Evolutionary conservation across 2,329 filamentous ascomycete species (phyloP).

Genomic region (Seiridium cupressi): DNA sequence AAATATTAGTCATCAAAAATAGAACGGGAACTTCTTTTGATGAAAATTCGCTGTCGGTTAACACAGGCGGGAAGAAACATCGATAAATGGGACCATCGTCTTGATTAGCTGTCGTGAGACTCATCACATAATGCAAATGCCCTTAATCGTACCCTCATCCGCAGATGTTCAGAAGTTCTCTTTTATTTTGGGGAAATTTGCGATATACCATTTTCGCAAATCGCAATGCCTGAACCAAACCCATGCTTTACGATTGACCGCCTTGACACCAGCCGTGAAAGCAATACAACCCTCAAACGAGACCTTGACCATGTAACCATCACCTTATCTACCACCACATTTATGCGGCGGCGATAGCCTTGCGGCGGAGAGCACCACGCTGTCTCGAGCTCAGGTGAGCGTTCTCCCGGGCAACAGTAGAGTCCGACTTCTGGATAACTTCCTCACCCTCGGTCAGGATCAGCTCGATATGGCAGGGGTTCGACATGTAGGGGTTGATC

Average conservation of each 20-base stretch:
- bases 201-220: conserved; percentile 15
- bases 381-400: conserved; percentile 82
- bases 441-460: conserved; percentile 98
- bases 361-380: conserved; percentile 69
- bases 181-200: conserved; percentile 9
- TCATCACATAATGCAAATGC: conserved; percentile 6
- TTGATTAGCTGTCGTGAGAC: conserved; percentile 5
- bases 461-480: conserved; percentile 99
- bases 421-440: conserved; percentile 85
- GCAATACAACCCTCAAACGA: conserved; percentile 28
- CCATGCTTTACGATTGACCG: conserved; percentile 33
- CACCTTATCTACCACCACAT: conserved; percentile 15
- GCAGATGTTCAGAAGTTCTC: conserved; percentile 7
- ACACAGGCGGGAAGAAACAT: background rate
- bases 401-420: conserved; percentile 60
- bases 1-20: no score
- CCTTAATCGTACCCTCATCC: conserved; percentile 4
- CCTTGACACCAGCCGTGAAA: conserved; percentile 35
- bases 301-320: conserved; percentile 24
- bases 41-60: no score
- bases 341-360: conserved; percentile 66
- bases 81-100: background rate
- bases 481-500: conserved; percentile 99
- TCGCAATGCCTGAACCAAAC: conserved; percentile 34
- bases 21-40: no score